Percentiles rank a stretch among this genome's conserved stretches.
Conservation (phyloP, 2,329 filamentous ascomycete genomes). For the Fusarium algeriense region DNA sequence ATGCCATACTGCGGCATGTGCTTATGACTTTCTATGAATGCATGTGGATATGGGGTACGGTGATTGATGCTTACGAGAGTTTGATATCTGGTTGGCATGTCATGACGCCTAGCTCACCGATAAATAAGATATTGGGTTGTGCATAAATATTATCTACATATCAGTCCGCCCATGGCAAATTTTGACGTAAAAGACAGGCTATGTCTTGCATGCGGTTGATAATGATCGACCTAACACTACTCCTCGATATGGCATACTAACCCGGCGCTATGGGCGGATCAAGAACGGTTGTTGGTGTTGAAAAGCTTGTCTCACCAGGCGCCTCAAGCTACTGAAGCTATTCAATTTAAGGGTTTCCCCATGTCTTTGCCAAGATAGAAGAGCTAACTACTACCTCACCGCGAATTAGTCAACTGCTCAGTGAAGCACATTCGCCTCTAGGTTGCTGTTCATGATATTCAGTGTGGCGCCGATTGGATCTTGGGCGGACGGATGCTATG, state of each 20-base stretch:
- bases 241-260: slow-evolving; percentile 11
- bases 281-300: slow-evolving; percentile 9
- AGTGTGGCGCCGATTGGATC: not conserved
- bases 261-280: slow-evolving; percentile 14
- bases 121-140: not conserved
- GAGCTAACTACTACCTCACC: not conserved
- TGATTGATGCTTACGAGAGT: too few relatives aligned
- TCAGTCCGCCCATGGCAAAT: not conserved
- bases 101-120: not conserved
- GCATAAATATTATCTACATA: not conserved
- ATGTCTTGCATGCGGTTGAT: not conserved
- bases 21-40: not conserved
- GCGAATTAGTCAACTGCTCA: not conserved
- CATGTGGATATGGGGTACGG: not conserved
- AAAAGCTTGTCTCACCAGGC: not conserved
- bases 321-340: not conserved
- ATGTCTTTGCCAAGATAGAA: not conserved
- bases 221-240: slow-evolving; percentile 12
- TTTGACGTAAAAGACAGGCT: not conserved
- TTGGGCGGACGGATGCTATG: not conserved
- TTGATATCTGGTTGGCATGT: not conserved
- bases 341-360: not conserved
- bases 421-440: not conserved
- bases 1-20: not conserved
- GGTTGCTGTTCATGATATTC: not conserved